phyloP scores from a whole-genome alignment of 305 asterid genomes.

The Caryopteris hybrid region DNA sequence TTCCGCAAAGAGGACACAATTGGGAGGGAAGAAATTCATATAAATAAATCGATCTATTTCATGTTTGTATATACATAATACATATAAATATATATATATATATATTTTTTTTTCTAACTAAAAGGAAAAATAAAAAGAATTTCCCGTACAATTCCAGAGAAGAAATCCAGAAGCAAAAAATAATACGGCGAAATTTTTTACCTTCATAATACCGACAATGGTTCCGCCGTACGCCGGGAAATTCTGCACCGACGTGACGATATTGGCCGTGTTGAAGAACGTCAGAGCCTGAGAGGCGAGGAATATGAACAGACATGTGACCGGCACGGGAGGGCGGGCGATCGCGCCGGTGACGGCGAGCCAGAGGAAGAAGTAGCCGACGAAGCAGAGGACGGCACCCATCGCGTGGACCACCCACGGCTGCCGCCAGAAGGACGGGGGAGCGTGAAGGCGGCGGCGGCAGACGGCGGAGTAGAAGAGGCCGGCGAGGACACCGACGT shows the following conservation, averaged over 20 bases:
- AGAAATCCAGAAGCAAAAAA: neutral
- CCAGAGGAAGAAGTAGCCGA: slow-evolving; percentile 82
- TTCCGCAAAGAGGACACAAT: too few relatives aligned
- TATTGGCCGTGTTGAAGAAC: slow-evolving; percentile 74
- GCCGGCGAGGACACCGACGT: slow-evolving; percentile 86
- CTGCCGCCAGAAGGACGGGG: slow-evolving; percentile 25
- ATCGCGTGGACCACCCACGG: slow-evolving; percentile 76
- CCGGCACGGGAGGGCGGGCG: slow-evolving; percentile 44
- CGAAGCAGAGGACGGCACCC: slow-evolving; percentile 71
- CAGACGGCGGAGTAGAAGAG: slow-evolving; percentile 51
- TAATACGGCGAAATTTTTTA: too few relatives aligned
- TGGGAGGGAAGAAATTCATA: too few relatives aligned
- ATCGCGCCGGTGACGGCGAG: slow-evolving; percentile 65
- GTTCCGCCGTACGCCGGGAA: slow-evolving; percentile 71
- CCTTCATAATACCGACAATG: slow-evolving; percentile 92
- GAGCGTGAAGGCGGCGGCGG: slow-evolving; percentile 7
- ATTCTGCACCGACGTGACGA: slow-evolving; percentile 77
- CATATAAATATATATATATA: too few relatives aligned
- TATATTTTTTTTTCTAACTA: too few relatives aligned
- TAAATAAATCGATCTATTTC: too few relatives aligned
- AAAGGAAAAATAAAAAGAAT: too few relatives aligned
- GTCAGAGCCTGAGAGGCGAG: slow-evolving; percentile 88
- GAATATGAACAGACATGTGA: slow-evolving; percentile 70
- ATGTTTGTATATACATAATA: too few relatives aligned
- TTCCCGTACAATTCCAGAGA: too few relatives aligned